These are phyloP conservation scores for Hirsutella minnesotensis DNA, from an alignment of 2,329 filamentous ascomycete species.

Conservation along the genomic window DNA sequence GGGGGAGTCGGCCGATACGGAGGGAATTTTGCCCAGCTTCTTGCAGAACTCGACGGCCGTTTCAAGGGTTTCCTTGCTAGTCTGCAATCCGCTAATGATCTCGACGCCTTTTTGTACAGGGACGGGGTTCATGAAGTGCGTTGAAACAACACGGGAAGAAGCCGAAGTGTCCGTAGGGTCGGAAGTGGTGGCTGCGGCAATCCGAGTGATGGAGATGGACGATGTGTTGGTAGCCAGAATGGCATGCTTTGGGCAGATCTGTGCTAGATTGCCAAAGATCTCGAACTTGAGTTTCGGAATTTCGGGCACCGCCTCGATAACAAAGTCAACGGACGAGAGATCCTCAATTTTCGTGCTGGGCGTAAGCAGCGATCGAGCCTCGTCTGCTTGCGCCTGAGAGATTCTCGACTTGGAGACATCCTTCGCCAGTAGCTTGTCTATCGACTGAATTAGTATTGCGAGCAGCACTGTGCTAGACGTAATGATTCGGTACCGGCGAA, in stretches of 20 bases:
- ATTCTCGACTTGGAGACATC: constrained; percentile 82
- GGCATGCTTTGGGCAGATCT: constrained; percentile 71
- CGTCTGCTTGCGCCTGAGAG: constrained; percentile 68
- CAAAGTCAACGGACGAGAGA: constrained; percentile 79
- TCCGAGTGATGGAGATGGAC: constrained; percentile 95
- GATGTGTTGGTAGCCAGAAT: constrained; percentile 96
- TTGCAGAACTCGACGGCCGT: constrained; percentile 77
- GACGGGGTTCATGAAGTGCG: constrained; percentile 99
- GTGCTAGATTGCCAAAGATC: constrained; percentile 74
- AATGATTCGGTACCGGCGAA: constrained; percentile 60
- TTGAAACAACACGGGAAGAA: constrained; percentile 81
- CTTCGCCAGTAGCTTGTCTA: constrained; percentile 86
- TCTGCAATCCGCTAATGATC: constrained; percentile 91
- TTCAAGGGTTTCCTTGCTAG: constrained; percentile 67
- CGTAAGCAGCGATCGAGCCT: constrained; percentile 56
- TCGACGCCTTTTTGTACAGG: constrained; percentile 95
- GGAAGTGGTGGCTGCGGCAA: constrained; percentile 72
- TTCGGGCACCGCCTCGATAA: constrained; percentile 95
- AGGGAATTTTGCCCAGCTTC: constrained; percentile 86
- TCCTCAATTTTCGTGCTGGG: constrained; percentile 64
- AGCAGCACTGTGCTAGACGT: not conserved
- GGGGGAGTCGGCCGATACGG: constrained; percentile 76
- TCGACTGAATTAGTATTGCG: constrained; percentile 1
- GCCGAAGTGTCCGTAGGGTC: constrained; percentile 71
- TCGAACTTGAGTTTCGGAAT: constrained; percentile 76